Evolutionary conservation across 169 alveolate genomes (phyloP).

Genomic region (Plasmodium sp.): DNA sequence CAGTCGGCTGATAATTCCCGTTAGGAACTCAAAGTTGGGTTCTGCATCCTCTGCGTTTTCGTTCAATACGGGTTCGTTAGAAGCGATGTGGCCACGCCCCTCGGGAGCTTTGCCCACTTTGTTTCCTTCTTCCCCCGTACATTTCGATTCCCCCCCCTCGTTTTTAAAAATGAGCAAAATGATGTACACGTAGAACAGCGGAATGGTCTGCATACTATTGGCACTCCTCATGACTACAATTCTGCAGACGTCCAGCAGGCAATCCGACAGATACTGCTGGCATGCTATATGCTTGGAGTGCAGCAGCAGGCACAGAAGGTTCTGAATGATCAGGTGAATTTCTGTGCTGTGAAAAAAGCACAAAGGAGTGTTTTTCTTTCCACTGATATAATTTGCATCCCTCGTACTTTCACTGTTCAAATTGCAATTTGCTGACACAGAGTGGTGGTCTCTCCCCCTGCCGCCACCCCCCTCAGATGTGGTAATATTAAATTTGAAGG

Average conservation of each 20-base stretch:
- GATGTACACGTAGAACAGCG: conserved; percentile 47
- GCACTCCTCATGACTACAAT: conserved; percentile 22
- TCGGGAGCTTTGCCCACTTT: not conserved
- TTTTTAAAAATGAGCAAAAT: conserved; percentile 66
- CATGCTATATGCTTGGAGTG: conserved; percentile 70
- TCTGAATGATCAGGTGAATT: conserved; percentile 70
- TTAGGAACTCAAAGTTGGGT: not conserved
- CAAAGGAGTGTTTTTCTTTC: conserved; percentile 13
- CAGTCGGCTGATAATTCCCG: conserved; percentile 1
- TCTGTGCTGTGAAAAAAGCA: conserved; percentile 40
- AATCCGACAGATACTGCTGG: conserved; percentile 72
- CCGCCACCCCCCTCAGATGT: not conserved
- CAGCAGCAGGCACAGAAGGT: conserved; percentile 48
- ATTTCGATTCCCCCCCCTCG: not conserved
- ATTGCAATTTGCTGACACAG: not conserved
- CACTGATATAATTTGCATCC: not conserved
- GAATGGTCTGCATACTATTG: conserved; percentile 70
- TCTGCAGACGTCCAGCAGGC: conserved; percentile 58
- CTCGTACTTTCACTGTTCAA: not conserved
- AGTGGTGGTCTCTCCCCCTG: not conserved
- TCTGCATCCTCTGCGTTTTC: not conserved
- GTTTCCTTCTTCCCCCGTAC: not conserved
- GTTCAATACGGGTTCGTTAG: not conserved
- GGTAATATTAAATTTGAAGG: conserved; percentile 36
- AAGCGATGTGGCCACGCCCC: not conserved